These are phyloP conservation scores for Vachellia pachyceras DNA, from an alignment of 306 rosid species.

Conservation along the genomic window DNA sequence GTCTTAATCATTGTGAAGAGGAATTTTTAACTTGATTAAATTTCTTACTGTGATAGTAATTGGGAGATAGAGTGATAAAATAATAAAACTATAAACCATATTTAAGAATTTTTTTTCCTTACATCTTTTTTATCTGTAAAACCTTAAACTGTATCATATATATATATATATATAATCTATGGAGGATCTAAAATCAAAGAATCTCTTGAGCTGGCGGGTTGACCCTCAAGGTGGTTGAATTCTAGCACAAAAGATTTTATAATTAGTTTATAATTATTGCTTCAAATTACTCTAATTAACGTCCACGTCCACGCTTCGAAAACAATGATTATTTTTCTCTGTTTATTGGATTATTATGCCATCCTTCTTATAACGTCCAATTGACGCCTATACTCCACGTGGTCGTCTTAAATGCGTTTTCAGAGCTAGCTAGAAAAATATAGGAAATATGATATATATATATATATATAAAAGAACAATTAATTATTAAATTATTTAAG, in stretches of 20 bases:
- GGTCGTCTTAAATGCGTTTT: neutral
- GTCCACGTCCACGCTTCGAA: neutral
- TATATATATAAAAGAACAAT: too few relatives aligned
- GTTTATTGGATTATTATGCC: neutral
- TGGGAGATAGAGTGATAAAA: neutral
- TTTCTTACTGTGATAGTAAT: neutral
- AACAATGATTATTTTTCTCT: neutral
- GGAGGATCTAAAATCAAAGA: neutral
- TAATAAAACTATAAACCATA: too few relatives aligned
- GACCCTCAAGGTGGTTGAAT: neutral
- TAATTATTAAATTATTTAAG: too few relatives aligned
- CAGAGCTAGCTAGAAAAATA: neutral
- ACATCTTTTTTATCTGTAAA: too few relatives aligned
- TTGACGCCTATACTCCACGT: neutral
- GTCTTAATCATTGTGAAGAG: too few relatives aligned
- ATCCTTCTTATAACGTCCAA: neutral
- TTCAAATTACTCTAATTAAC: neutral
- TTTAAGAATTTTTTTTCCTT: too few relatives aligned
- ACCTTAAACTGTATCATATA: too few relatives aligned
- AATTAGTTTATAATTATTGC: neutral
- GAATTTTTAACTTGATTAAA: neutral
- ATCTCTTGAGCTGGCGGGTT: neutral
- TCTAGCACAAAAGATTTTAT: neutral
- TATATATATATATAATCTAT: neutral
- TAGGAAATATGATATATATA: too few relatives aligned